A percentile compares a stretch with the other conserved stretches of the same genome.
Evolutionary conservation across 163 green algal genomes (phyloP).

Genomic region (Coccomyxa subellipsoidea): DNA sequence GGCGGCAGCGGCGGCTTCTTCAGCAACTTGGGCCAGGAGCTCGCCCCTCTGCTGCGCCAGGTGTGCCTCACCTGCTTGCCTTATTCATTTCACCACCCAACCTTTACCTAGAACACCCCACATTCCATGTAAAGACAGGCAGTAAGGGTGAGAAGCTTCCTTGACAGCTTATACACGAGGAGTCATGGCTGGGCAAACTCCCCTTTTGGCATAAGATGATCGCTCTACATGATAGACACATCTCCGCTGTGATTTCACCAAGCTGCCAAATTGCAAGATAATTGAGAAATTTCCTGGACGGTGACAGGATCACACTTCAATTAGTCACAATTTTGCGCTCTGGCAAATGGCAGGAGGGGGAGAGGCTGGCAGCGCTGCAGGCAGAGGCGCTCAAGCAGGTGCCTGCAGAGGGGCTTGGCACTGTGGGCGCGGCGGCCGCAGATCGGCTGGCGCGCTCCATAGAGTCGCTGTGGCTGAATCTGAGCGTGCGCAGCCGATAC

Average conservation of each 20-base stretch:
- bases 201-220: too few relatives aligned
- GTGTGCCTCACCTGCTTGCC: neutral
- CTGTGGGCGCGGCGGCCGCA: neutral
- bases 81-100: neutral
- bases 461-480: neutral
- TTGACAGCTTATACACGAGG: too few relatives aligned
- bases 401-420: neutral
- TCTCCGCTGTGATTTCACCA: too few relatives aligned
- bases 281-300: neutral
- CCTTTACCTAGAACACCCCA: too few relatives aligned
- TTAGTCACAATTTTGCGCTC: neutral
- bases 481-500: neutral
- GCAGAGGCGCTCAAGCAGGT: neutral
- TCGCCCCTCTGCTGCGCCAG: neutral
- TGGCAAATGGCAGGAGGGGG: neutral
- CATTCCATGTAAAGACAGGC: too few relatives aligned
- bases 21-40: neutral
- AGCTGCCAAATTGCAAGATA: too few relatives aligned
- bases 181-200: too few relatives aligned
- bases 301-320: neutral
- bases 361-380: neutral
- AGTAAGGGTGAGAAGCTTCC: too few relatives aligned
- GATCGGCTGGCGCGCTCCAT: neutral
- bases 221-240: too few relatives aligned
- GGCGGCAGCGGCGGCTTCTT: neutral